Conservation (phyloP, 164 flowering plant genomes). For the Brasenia schreberi region DNA sequence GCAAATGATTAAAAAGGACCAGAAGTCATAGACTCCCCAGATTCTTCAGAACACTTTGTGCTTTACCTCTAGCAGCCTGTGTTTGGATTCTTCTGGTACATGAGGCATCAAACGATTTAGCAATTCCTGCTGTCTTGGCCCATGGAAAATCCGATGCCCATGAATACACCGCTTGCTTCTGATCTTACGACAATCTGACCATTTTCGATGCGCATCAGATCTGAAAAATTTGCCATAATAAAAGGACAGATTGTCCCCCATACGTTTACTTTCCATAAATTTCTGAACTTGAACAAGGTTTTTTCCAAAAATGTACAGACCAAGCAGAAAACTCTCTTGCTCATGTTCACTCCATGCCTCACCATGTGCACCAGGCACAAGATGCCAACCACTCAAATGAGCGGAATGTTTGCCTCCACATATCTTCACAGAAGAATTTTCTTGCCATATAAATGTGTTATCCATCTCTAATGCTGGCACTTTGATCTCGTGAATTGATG, state of each 20-base stretch:
- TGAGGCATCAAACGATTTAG: slow-evolving; percentile 47
- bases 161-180: slow-evolving; percentile 40
- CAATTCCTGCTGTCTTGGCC: slow-evolving; percentile 70
- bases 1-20: background rate
- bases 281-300: slow-evolving; percentile 47
- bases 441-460: background rate
- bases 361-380: slow-evolving; percentile 35
- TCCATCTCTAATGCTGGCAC: background rate
- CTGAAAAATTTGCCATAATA: slow-evolving; percentile 77
- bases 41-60: background rate
- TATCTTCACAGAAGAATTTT: slow-evolving; percentile 3
- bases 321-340: slow-evolving; percentile 52
- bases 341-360: slow-evolving; percentile 56
- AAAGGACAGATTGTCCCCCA: slow-evolving; percentile 51
- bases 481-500: background rate
- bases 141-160: slow-evolving; percentile 63
- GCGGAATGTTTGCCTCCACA: background rate
- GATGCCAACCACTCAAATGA: slow-evolving; percentile 2
- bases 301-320: slow-evolving; percentile 79
- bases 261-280: slow-evolving; percentile 47
- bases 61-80: slow-evolving; percentile 49
- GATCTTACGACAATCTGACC: slow-evolving; percentile 57
- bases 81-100: slow-evolving; percentile 33
- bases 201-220: slow-evolving; percentile 40
- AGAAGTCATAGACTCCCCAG: background rate